These are phyloP conservation scores for Melanopsichium pennsylvanicum DNA, from an alignment of 1,284 basidiomycete genomes.

Conservation along the genomic window DNA sequence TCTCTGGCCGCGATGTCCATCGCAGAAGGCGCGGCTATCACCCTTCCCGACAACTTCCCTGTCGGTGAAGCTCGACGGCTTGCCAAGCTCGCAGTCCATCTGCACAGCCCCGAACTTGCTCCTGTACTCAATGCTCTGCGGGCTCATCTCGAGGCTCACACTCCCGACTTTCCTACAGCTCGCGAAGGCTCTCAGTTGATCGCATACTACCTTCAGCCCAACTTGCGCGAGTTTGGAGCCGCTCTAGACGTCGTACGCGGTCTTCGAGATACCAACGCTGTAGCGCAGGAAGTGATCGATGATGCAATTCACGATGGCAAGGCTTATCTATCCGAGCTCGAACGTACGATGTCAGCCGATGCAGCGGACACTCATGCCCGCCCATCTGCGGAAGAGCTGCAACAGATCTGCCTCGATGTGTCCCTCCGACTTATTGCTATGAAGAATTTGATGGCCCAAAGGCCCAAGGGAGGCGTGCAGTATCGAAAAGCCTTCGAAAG, in stretches of 20 bases:
- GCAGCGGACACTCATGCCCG: background rate
- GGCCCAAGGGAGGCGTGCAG: conserved; percentile 25
- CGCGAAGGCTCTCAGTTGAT: conserved; percentile 37
- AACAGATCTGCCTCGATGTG: conserved; percentile 29
- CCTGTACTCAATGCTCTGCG: conserved; percentile 30
- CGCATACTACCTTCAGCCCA: conserved; percentile 31
- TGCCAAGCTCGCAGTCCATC: conserved; percentile 12
- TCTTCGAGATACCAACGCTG: conserved; percentile 31
- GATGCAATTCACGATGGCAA: conserved; percentile 28
- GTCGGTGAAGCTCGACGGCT: conserved; percentile 31
- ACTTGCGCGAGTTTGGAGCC: conserved; percentile 24
- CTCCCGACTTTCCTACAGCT: conserved; percentile 31
- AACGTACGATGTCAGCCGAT: background rate
- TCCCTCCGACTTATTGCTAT: conserved; percentile 30
- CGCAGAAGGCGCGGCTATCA: background rate
- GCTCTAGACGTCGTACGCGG: conserved; percentile 34
- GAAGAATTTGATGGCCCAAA: conserved; percentile 22
- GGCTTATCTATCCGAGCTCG: conserved; percentile 9
- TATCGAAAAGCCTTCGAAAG: conserved; percentile 34
- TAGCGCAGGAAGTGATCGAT: conserved; percentile 27
- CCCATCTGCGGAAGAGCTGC: conserved; percentile 11
- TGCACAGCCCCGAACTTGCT: conserved; percentile 16
- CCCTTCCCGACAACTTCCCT: conserved; percentile 22
- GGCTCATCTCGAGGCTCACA: conserved; percentile 21
- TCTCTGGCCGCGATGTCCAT: background rate